Evolutionary conservation across 2,329 filamentous ascomycete genomes (phyloP), one percentile per base, ranked within the genome.

Genomic region (Pestalotiopsis sp.): DNA sequence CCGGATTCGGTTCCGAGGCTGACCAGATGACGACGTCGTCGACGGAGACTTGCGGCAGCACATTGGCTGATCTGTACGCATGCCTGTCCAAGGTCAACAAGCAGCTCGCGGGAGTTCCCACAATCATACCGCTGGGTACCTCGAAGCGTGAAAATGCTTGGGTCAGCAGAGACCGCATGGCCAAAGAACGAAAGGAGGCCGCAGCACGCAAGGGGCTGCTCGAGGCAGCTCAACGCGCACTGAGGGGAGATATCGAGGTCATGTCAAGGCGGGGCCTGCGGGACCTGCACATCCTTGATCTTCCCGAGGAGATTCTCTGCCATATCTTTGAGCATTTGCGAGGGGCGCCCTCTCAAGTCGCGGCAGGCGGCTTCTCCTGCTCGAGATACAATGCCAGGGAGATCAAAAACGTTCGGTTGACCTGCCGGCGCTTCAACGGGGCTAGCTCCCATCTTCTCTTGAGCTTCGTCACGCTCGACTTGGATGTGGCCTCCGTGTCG

Each of bases 401-500:
- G 14, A 70, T 72, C 61, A 66, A 70, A 64, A 70, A 69, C 12
- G 20, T 68, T n/a, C 71, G 73, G 13, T 39, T 73, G 17, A 69
- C 69, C 3, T 74, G 73, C 25, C 57, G 67, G 41, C 68, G 68
- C 4, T 74, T 74, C 66, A 64, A 66, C 27, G 64, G 61, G 4
- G 57, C 57, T 11, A 74, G 73, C 63, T 73, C 73, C 6, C 68
- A 72, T 45, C 69, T 73, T 27, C 71, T 75, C 12, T 7, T 73
- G 6, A 17, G 27, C 7, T 4, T 12, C n/a, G 17, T 75, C 63
- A 7, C 45, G 3, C 66, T 73, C 45, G n/a, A 45, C 4, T 23
- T 73, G 52, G 64, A 41, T 3, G n/a, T 23, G 6, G 20, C 38
- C 7, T 73, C 71, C n/a, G 66, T 74, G 13, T 66, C 64, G 23